phyloP scores from a whole-genome alignment of 805 yeast species.

The Pichia occidentalis region DNA sequence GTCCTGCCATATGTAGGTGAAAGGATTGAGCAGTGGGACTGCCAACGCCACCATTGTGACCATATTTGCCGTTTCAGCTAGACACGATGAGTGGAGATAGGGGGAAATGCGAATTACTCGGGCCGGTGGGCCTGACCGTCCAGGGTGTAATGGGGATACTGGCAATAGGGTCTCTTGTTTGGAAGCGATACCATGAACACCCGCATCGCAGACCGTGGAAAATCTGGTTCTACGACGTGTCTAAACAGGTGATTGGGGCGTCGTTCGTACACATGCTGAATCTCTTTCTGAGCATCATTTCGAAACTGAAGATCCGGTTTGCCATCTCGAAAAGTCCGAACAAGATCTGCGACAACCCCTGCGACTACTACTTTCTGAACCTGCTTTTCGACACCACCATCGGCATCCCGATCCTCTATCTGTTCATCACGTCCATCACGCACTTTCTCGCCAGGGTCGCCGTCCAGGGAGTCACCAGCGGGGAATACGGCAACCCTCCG shows the following conservation, averaged over 20 bases:
- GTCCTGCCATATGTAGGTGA: not conserved
- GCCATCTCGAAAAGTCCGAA: slow-evolving; percentile 13
- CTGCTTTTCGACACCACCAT: slow-evolving; percentile 86
- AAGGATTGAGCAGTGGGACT: not conserved
- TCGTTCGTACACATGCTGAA: slow-evolving; percentile 77
- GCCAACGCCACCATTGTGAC: not conserved
- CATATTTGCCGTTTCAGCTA: not conserved
- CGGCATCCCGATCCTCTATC: slow-evolving; percentile 80
- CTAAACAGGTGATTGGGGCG: slow-evolving; percentile 86
- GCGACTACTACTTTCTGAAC: slow-evolving; percentile 92
- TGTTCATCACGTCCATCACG: slow-evolving; percentile 17
- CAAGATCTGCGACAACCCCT: slow-evolving; percentile 52
- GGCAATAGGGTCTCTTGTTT: slow-evolving; percentile 64
- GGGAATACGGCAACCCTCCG: slow-evolving; percentile 65
- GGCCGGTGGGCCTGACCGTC: slow-evolving; percentile 78
- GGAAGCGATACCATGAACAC: slow-evolving; percentile 71
- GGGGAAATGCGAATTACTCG: slow-evolving; percentile 54
- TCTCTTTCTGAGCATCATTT: slow-evolving; percentile 57
- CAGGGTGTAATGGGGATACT: slow-evolving; percentile 73
- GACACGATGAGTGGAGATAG: not conserved
- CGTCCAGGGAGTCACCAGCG: slow-evolving; percentile 43
- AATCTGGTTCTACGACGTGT: slow-evolving; percentile 85
- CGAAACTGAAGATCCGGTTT: not conserved
- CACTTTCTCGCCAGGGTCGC: slow-evolving; percentile 23
- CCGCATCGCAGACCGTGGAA: slow-evolving; percentile 80